phyloP scores from a whole-genome alignment of 768 basidiomycete genomes.

The Daedalea quercina region DNA sequence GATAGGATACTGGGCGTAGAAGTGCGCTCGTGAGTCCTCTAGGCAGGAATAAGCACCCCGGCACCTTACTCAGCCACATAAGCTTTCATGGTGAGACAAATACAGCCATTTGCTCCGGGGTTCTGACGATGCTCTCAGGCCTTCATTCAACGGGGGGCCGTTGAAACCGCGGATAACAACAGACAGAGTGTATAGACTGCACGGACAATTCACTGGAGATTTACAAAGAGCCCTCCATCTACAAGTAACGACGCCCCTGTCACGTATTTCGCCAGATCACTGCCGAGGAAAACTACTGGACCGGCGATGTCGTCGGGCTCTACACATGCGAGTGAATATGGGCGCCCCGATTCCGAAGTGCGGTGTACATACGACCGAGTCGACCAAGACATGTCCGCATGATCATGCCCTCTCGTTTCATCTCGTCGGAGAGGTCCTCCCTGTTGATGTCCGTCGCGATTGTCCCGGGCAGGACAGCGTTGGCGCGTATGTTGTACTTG shows the following conservation, averaged over 20 bases:
- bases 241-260: constrained; percentile 61
- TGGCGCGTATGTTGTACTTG: constrained; percentile 69
- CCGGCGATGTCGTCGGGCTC: constrained; percentile 69
- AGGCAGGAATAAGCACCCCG: background rate
- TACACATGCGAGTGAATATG: constrained; percentile 13
- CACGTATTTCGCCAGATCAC: constrained; percentile 64
- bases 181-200: background rate
- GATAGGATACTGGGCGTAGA: constrained; percentile 31
- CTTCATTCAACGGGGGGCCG: background rate
- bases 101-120: background rate
- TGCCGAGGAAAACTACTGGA: constrained; percentile 67
- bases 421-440: constrained; percentile 55
- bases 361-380: constrained; percentile 46
- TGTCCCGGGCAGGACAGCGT: constrained; percentile 69
- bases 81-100: too few relatives aligned
- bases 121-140: background rate
- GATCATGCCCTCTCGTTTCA: constrained; percentile 57
- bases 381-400: constrained; percentile 60
- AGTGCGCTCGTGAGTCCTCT: background rate
- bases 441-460: constrained; percentile 76
- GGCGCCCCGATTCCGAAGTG: background rate
- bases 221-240: constrained; percentile 72
- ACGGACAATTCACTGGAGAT: constrained; percentile 43
- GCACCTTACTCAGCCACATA: too few relatives aligned
- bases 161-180: background rate